Base-by-base conservation (phyloP, 805 yeast species). In the Pichia pseudocactophila region DNA sequence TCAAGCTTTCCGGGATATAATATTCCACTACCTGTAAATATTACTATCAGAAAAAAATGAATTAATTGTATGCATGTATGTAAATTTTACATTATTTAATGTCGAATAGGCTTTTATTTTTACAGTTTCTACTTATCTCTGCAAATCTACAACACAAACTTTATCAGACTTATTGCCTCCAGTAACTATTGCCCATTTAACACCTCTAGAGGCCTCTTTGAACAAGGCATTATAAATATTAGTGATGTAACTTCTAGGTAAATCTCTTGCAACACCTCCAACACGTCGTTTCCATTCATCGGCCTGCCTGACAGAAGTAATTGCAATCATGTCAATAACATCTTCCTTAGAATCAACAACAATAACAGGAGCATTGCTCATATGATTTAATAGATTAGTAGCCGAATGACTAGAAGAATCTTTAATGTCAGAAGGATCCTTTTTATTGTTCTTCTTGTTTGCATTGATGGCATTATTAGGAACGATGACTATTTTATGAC, bases 281-380 rank as follows among this genome's bases (percentile, higher is more conserved):
- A 90, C 87, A 50, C 84, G 82, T 52, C 94, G 73, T 40, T 81
- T 65, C 86, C 87, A 80, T 69, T 85, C 90, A 47, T 86, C 95
- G 39, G 77, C 80, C 48, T 77, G 87, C 25, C 70, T 68, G n/a
- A 86, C 61, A 0, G 94, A 81, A 0, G 89, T 82, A 2, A 81
- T 73, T 12, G 83, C 71, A 32, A 90, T 83, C 73, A 88, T 83
- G 39, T 88, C 90, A 47, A 92, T 59, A 2, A 86, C 83, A 47
- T 88, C 97, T 51, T 86, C 95, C 47, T 81, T 71, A 3, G 76
- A 78, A 56, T 90, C 97, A 28, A 90, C 76, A 0, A 82, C 74
- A 37, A 88, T 69, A 0, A 90, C 74, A 0, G 97, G 90, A 0
- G 92, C 80, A 18, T 65, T 62, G 0, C 80, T 68, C 32, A 90